These are phyloP conservation scores for Fraxinus velutina DNA, from an alignment of 305 asterid genomes.

Conservation along the genomic window DNA sequence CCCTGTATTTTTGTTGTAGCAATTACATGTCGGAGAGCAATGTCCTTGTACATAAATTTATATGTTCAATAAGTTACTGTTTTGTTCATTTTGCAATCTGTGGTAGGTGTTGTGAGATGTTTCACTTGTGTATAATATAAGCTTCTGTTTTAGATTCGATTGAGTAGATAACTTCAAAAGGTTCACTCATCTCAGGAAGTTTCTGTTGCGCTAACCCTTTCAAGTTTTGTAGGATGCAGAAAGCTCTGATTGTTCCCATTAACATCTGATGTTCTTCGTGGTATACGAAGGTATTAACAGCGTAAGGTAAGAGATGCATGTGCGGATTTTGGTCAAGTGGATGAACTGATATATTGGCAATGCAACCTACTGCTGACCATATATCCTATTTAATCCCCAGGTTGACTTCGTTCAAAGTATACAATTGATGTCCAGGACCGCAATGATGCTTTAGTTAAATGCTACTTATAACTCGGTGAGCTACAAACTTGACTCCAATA, in stretches of 20 bases:
- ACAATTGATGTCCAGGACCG: not conserved
- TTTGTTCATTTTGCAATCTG: slow-evolving; percentile 24
- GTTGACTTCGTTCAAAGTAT: not conserved
- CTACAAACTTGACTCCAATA: not conserved
- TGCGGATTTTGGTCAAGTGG: not conserved
- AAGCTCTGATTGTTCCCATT: not conserved
- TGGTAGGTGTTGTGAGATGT: slow-evolving; percentile 16
- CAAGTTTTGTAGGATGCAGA: slow-evolving; percentile 4
- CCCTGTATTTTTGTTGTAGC: slow-evolving; percentile 58
- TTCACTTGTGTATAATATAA: not conserved
- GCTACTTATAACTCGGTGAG: not conserved
- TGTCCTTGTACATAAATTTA: slow-evolving; percentile 73
- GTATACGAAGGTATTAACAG: not conserved
- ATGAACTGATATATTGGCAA: not conserved
- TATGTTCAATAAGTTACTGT: slow-evolving; percentile 54
- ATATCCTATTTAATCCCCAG: not conserved
- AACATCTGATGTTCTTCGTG: not conserved
- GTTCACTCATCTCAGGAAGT: not conserved
- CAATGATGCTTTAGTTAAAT: not conserved
- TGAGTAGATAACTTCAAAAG: not conserved
- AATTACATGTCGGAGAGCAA: slow-evolving; percentile 56
- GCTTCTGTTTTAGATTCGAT: not conserved
- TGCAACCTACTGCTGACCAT: not conserved
- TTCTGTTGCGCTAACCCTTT: not conserved
- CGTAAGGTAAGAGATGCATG: not conserved